Base-by-base conservation (phyloP, 192 early-diverging fungal genomes). In the Coemansia asiatica region DNA sequence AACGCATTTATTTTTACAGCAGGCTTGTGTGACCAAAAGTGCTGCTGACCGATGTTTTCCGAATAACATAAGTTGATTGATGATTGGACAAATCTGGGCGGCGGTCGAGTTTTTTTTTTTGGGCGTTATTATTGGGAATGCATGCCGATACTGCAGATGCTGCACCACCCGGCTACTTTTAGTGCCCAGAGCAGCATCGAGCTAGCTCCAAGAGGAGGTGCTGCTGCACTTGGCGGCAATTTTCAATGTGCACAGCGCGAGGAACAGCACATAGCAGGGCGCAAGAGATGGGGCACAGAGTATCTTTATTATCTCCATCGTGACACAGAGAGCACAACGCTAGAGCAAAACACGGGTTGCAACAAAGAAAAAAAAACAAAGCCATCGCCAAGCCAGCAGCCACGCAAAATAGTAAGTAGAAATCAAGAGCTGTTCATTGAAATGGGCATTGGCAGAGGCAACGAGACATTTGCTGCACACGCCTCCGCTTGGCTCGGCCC, bases 81-180 rank as follows among this genome's bases (percentile, higher is more conserved):
- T 44, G 40, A 44, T 44, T 44, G 40, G 40, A 44, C 40, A 44
- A 44, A 44, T 44, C 40, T 44, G 15, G 12, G 40, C 40, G 40
- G 40, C 10, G 15, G 8, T 5, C 6, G 15, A 44, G 15, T 8
- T 8, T 8, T 44, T 44, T 44, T 44, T 44, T 44, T 44, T 44
- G 40, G 40, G 40, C 15, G 40, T 44, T 44, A 44, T 44, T 44
- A 44, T 44, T 44, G 40, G 40, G 40, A 44, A 44, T 44, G 40
- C 40, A 44, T 44, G 40, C 40, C 40, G 15, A 44, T 44, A 8
- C 31, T 6, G 31, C 31, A 33, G 8, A 3, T 3, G 31, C 31
- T 33, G 40, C 40, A 44, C 40, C 8, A 16, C 15, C 8, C 40
- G 40, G 40, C 40, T 44, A 44, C 40, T 44, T 44, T 44, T 44